Evolutionary conservation across 2,329 filamentous ascomycete genomes (phyloP).

Genomic region (Neurospora crassa): DNA sequence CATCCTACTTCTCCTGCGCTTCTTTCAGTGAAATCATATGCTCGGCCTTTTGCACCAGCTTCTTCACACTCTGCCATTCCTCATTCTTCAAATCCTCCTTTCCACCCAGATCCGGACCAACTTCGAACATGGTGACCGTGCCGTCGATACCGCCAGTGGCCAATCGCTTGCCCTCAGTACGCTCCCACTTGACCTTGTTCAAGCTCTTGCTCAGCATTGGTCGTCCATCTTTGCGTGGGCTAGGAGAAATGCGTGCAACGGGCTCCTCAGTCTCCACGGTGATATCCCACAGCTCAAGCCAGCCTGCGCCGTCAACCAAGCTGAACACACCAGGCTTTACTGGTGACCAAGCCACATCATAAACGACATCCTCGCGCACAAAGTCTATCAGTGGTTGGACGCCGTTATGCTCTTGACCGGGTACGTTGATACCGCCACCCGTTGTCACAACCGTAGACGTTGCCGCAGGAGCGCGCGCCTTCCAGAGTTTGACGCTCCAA

Average conservation of each 20-base stretch:
- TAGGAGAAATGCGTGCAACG: conserved; percentile 68
- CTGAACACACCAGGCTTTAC: conserved; percentile 91
- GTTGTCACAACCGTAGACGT: conserved; percentile 48
- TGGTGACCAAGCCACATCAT: conserved; percentile 92
- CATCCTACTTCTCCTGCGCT: background rate
- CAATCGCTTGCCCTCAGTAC: conserved; percentile 73
- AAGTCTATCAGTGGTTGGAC: conserved; percentile 79
- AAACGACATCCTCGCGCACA: conserved; percentile 89
- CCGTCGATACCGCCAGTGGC: conserved; percentile 91
- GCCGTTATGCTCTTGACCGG: conserved; percentile 32
- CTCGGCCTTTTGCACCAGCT: conserved; percentile 55
- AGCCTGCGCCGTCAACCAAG: conserved; percentile 85
- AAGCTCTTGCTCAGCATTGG: conserved; percentile 73
- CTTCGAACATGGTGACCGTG: conserved; percentile 85
- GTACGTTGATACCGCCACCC: conserved; percentile 17
- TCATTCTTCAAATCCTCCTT: conserved; percentile 74
- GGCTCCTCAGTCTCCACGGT: conserved; percentile 89
- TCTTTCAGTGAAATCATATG: background rate
- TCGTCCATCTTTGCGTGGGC: conserved; percentile 51
- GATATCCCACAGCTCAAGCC: conserved; percentile 91
- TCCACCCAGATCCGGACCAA: conserved; percentile 73
- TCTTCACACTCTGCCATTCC: conserved; percentile 91
- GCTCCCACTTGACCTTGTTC: conserved; percentile 93
- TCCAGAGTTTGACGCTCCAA: conserved; percentile 97
- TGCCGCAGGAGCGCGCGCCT: conserved; percentile 72